Conservation (phyloP, 2,329 filamentous ascomycete species). For the Fusarium devonianum region DNA sequence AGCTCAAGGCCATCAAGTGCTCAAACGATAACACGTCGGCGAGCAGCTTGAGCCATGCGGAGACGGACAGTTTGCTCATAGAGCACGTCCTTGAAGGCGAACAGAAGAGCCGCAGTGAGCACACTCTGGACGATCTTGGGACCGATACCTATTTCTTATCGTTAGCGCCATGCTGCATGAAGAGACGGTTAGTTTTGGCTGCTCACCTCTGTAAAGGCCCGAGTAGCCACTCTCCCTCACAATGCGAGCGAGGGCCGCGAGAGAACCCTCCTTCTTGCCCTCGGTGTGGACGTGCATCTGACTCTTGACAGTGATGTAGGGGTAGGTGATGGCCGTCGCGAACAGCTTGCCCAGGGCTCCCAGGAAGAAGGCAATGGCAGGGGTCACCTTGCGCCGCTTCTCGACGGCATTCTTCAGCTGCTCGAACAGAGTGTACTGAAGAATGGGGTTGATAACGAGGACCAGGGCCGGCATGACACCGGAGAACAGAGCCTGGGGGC, state of each 20-base stretch:
- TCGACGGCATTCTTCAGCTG: constrained; percentile 94
- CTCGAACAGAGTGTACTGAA: constrained; percentile 99
- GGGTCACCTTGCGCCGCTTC: constrained; percentile 75
- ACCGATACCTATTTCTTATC: constrained; percentile 73
- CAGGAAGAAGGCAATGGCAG: constrained; percentile 86
- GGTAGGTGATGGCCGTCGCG: constrained; percentile 93
- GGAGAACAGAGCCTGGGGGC: constrained; percentile 83
- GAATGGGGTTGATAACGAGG: constrained; percentile 95
- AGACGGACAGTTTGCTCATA: constrained; percentile 82
- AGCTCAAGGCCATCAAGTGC: neutral
- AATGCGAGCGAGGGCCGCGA: constrained; percentile 78
- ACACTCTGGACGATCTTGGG: constrained; percentile 98
- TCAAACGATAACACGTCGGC: constrained; percentile 49
- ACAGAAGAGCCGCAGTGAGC: constrained; percentile 92
- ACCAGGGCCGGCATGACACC: constrained; percentile 93
- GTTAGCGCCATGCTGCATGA: constrained; percentile 5
- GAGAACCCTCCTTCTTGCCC: constrained; percentile 81
- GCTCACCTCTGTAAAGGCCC: constrained; percentile 88
- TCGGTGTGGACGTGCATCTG: constrained; percentile 90
- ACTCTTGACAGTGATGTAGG: constrained; percentile 98
- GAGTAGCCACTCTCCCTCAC: constrained; percentile 88
- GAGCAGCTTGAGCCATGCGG: constrained; percentile 55
- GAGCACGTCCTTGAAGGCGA: constrained; percentile 96
- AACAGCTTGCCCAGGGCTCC: constrained; percentile 94
- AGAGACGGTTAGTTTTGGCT: neutral